A percentile compares a stretch with the other conserved stretches of the same genome.
phyloP scores from a whole-genome alignment of 2,329 filamentous ascomycete species.

The Alternaria panax region DNA sequence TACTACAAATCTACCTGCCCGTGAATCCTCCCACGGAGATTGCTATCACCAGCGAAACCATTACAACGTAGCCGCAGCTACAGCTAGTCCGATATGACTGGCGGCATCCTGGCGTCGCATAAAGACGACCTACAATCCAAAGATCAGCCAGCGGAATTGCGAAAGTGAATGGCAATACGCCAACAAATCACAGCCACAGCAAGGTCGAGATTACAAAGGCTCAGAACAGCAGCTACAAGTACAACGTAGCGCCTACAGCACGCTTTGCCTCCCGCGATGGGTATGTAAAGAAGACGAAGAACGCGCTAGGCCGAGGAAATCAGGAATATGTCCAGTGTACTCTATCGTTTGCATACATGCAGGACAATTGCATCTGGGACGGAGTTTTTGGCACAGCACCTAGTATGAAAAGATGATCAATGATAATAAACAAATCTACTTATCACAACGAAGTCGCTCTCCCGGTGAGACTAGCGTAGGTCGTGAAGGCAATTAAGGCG shows the following conservation, averaged over 20 bases:
- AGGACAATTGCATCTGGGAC: slow-evolving; percentile 3
- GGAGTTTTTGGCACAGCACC: background rate
- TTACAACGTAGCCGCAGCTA: background rate
- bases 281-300: background rate
- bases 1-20: background rate
- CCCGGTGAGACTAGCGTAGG: background rate
- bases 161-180: too few relatives aligned
- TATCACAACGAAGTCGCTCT: background rate
- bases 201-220: background rate
- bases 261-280: background rate
- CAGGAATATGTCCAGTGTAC: background rate
- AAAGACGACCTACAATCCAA: background rate
- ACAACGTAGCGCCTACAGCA: background rate
- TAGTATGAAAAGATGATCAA: slow-evolving; percentile 1
- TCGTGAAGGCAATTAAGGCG: background rate
- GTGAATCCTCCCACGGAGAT: background rate
- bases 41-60: background rate
- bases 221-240: background rate
- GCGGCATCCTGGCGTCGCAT: background rate
- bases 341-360: background rate
- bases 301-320: background rate
- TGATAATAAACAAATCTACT: background rate
- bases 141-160: background rate
- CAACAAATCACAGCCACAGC: background rate
- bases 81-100: background rate